These are phyloP conservation scores for Plasmodium gallinaceum DNA, from an alignment of 169 alveolate genomes.

Conservation along the genomic window DNA sequence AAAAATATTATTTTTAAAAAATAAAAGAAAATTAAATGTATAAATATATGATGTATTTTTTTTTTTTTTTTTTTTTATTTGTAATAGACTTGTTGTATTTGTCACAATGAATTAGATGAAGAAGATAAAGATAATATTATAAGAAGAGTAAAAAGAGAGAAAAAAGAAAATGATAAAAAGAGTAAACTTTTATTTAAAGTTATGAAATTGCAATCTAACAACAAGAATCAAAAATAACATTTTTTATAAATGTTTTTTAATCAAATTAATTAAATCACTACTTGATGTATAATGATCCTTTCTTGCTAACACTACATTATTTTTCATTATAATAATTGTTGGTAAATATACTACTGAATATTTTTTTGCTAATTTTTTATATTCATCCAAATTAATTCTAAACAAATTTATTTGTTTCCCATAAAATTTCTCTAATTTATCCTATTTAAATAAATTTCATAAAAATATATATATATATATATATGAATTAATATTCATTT, in stretches of 20 bases:
- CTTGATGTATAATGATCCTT: slow-evolving; percentile 47
- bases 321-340: slow-evolving; percentile 58
- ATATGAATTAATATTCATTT: background rate
- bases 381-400: slow-evolving; percentile 31
- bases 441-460: slow-evolving; percentile 18
- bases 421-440: slow-evolving; percentile 35
- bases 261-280: slow-evolving; percentile 22
- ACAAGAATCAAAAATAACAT: slow-evolving; percentile 7
- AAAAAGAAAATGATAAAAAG: slow-evolving; percentile 74
- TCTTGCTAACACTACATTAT: slow-evolving; percentile 34
- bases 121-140: slow-evolving; percentile 43
- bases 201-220: slow-evolving; percentile 62
- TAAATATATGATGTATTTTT: background rate
- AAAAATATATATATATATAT: background rate
- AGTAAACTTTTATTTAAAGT: slow-evolving; percentile 67
- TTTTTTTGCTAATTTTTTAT: slow-evolving; percentile 46
- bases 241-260: slow-evolving; percentile 43
- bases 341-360: slow-evolving; percentile 42
- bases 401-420: slow-evolving; percentile 23
- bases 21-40: background rate
- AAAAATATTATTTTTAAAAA: background rate
- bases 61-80: background rate
- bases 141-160: slow-evolving; percentile 43
- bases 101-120: slow-evolving; percentile 66
- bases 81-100: slow-evolving; percentile 70